Percentiles rank a stretch among this genome's conserved stretches.
phyloP scores from a whole-genome alignment of 345 rosid genomes.

The Physaria fendleri region DNA sequence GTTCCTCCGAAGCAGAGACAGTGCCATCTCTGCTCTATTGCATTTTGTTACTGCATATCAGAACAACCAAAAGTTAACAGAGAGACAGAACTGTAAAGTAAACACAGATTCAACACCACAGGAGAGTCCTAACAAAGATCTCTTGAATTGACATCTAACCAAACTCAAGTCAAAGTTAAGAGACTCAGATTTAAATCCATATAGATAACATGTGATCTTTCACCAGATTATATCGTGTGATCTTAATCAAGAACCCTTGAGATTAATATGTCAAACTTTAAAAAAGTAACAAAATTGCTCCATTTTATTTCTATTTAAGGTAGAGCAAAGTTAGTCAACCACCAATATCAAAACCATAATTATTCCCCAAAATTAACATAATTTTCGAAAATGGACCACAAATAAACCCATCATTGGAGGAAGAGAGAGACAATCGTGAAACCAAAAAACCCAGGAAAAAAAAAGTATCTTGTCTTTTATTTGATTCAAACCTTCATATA shows the following conservation, averaged over 20 bases:
- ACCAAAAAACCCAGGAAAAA: neutral
- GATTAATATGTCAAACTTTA: constrained; percentile 16
- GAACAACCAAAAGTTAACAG: neutral
- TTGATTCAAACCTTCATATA: constrained; percentile 58
- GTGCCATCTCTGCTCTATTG: constrained; percentile 75
- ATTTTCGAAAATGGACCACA: constrained; percentile 26
- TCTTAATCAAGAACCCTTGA: constrained; percentile 5
- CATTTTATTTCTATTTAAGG: constrained; percentile 7
- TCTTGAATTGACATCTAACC: constrained; percentile 8
- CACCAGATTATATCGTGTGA: constrained; percentile 1
- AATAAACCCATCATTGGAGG: constrained; percentile 6
- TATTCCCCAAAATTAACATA: constrained; percentile 26
- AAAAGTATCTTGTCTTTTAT: neutral
- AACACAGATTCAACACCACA: neutral
- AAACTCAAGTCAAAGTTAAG: constrained; percentile 18
- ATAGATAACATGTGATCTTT: constrained; percentile 1
- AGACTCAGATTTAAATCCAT: constrained; percentile 19
- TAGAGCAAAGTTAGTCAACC: constrained; percentile 35
- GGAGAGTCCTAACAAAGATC: neutral
- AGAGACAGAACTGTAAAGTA: neutral
- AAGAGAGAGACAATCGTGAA: constrained; percentile 5
- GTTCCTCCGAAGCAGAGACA: constrained; percentile 47
- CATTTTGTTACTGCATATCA: constrained; percentile 71
- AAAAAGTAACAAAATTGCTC: constrained; percentile 6
- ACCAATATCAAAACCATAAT: constrained; percentile 30